Base-by-base conservation (phyloP, 495 filamentous ascomycete species). In the Talaromyces wortmannii region DNA sequence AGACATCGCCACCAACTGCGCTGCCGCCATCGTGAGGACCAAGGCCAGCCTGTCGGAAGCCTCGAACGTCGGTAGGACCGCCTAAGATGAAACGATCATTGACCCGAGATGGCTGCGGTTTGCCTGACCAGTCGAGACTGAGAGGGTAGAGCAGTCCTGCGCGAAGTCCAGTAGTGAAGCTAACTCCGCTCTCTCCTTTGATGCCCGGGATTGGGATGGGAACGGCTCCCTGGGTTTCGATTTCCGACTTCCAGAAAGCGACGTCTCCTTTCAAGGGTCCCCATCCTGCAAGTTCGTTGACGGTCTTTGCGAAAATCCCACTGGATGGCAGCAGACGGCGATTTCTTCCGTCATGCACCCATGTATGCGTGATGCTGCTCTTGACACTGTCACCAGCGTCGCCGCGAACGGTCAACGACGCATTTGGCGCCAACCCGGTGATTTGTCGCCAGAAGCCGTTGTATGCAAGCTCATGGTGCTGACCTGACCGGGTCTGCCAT, bases 31-130 rank as follows among this genome's bases (percentile, higher is more conserved):
- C 94, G 57, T 83, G 88, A 5, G 92, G 90, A 11, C 94, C 94
- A 12, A 97, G 77, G 4, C 95, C 95, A 17, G 82, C 85, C 40
- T 96, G 79, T 31, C 89, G 86, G 79, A 97, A 98, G 5, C 92
- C 94, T 50, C 94, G 87, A 31, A 98, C 90, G 65, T 96, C 91
- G 17, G 91, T 95, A 0, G 94, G 92, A 0, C 95, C 94, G 46
- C 94, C 94, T 42, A 98, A 89, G 50, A 87, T 82, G 77, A 98
- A 97, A 31, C 94, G 91, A 68, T 98, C 94, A 69, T 92, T 96
- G 59, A 96, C 79, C 29, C 89, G 82, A 50, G 89, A 92, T 3
- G 87, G 82, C 4, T 23, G 23, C 32, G 76, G 77, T 31, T 68
- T 83, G 16, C 58, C 77, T 7, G 65, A 59, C 48, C 73, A 79